These are phyloP conservation scores for Pseudocercospora macadamiae DNA, from an alignment of 2,329 filamentous ascomycete species.

Conservation along the genomic window DNA sequence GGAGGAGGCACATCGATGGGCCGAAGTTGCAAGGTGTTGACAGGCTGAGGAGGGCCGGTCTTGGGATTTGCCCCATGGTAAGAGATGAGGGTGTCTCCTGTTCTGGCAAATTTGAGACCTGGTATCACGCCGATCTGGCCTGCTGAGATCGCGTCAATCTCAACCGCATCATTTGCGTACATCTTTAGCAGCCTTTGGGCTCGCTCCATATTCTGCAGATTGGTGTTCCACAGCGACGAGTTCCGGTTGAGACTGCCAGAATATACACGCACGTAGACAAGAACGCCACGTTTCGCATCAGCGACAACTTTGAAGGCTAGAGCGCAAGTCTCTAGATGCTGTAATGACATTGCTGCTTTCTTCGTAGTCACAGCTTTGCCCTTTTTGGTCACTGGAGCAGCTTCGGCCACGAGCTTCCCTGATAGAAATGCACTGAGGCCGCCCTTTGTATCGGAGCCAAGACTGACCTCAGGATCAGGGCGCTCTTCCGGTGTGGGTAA, in stretches of 20 bases:
- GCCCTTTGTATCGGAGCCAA: constrained; percentile 58
- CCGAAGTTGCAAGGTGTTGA: constrained; percentile 78
- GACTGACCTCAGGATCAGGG: constrained; percentile 75
- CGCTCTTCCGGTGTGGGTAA: constrained; percentile 81
- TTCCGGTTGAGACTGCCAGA: constrained; percentile 78
- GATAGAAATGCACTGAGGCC: constrained; percentile 53
- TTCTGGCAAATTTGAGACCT: constrained; percentile 87
- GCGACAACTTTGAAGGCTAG: constrained; percentile 92
- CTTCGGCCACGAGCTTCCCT: constrained; percentile 36
- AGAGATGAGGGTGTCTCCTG: constrained; percentile 86
- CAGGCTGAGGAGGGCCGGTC: constrained; percentile 66
- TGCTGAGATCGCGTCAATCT: constrained; percentile 76
- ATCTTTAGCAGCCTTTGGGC: constrained; percentile 84
- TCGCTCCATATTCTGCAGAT: constrained; percentile 75
- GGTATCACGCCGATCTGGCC: constrained; percentile 94
- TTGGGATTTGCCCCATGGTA: constrained; percentile 65
- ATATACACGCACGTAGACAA: constrained; percentile 92
- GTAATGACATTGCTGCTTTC: constrained; percentile 45
- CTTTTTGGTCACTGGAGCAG: constrained; percentile 31
- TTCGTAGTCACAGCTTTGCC: constrained; percentile 45
- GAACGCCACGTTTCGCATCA: constrained; percentile 79
- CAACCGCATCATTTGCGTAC: constrained; percentile 83
- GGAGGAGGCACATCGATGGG: constrained; percentile 89
- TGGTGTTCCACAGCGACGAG: constrained; percentile 82
- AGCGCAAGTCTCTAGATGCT: constrained; percentile 69